Percentiles rank a stretch among this genome's conserved stretches.
Conservation (phyloP, 2,329 filamentous ascomycete species). For the Helminthosporium solani region DNA sequence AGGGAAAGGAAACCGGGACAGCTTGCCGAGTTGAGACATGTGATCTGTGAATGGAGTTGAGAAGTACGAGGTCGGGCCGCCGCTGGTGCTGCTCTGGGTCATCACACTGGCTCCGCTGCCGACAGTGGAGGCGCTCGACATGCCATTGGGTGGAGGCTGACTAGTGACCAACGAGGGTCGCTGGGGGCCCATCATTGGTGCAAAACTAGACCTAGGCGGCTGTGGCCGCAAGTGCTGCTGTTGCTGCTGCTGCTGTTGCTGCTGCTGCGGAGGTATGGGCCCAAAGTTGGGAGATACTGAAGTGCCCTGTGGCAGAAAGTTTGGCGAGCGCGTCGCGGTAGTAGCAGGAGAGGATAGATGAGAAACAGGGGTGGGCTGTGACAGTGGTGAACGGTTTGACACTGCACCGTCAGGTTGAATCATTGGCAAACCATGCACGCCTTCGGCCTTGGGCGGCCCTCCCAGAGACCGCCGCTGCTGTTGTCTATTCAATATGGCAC, state of each 20-base stretch:
- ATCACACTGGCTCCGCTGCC: constrained; percentile 40
- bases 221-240: constrained; percentile 49
- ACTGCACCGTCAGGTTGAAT: constrained; percentile 44
- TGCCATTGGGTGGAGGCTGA: constrained; percentile 37
- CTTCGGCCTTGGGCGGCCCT: constrained; percentile 72
- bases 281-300: constrained; percentile 63
- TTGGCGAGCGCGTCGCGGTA: constrained; percentile 59
- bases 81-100: constrained; percentile 36
- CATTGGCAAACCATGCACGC: constrained; percentile 43
- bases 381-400: constrained; percentile 65
- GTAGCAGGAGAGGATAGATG: constrained; percentile 69
- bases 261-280: constrained; percentile 52
- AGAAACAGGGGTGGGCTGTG: constrained; percentile 78
- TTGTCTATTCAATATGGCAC: constrained; percentile 78
- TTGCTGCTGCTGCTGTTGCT: no score
- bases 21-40: constrained; percentile 93
- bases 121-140: constrained; percentile 39
- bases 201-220: constrained; percentile 51
- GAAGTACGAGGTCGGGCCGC: constrained; percentile 63
- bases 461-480: constrained; percentile 70
- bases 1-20: constrained; percentile 53
- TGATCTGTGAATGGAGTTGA: constrained; percentile 89
- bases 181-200: constrained; percentile 45
- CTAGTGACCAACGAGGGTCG: constrained; percentile 41
- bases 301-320: constrained; percentile 58